Percentiles rank a stretch among this genome's conserved stretches.
phyloP scores from a whole-genome alignment of 2,329 filamentous ascomycete species.

The Aspergillus nomiae region DNA sequence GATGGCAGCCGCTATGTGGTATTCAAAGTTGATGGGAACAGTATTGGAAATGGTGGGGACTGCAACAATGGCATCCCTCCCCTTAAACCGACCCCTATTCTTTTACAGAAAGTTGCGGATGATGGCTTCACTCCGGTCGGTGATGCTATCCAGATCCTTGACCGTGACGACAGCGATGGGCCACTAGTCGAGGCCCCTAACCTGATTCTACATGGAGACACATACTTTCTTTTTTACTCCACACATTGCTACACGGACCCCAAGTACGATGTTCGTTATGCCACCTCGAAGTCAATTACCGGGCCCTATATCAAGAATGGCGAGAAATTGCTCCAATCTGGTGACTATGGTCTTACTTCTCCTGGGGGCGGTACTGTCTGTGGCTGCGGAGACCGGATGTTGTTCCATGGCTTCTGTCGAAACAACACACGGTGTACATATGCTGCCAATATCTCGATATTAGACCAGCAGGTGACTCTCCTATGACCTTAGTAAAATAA shows the following conservation, averaged over 20 bases:
- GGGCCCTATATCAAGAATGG: constrained; percentile 43
- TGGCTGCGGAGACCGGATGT: constrained; percentile 33
- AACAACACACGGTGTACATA: constrained; percentile 32
- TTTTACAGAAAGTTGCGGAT: constrained; percentile 41
- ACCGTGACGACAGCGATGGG: constrained; percentile 64
- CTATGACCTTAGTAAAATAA: neutral
- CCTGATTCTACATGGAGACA: constrained; percentile 47
- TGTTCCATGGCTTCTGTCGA: constrained; percentile 37
- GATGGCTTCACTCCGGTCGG: constrained; percentile 59
- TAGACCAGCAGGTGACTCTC: constrained; percentile 19
- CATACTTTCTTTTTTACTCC: constrained; percentile 65
- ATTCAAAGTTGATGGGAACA: constrained; percentile 70
- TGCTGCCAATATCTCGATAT: constrained; percentile 28
- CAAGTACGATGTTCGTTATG: constrained; percentile 63
- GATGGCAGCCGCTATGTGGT: constrained; percentile 60
- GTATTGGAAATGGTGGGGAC: constrained; percentile 49
- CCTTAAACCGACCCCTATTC: constrained; percentile 38
- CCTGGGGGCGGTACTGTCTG: constrained; percentile 37
- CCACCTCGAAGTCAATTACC: constrained; percentile 45
- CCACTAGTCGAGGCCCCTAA: constrained; percentile 65
- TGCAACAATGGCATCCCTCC: constrained; percentile 50
- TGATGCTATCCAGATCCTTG: constrained; percentile 58
- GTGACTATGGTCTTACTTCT: constrained; percentile 31
- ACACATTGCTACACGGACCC: constrained; percentile 60
- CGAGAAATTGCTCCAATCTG: constrained; percentile 37